Conservation (phyloP, 768 basidiomycete species). For the Strobilomyces dryophilus region DNA sequence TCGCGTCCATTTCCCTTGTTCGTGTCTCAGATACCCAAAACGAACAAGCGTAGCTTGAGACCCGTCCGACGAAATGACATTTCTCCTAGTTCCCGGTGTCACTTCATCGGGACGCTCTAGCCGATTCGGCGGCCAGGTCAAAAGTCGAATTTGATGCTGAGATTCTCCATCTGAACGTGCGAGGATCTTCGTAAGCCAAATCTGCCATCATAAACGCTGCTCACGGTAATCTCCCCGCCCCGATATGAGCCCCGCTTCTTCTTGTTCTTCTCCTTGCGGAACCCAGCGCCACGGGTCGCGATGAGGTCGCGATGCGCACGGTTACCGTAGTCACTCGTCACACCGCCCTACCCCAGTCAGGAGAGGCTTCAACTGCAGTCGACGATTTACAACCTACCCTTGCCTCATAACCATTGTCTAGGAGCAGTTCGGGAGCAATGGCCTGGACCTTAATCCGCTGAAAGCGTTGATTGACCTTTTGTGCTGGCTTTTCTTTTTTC, state of each 20-base stretch:
- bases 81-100: not conserved
- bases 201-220: constrained; percentile 17
- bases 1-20: not conserved
- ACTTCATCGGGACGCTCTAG: not conserved
- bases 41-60: not conserved
- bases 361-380: not conserved
- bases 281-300: constrained; percentile 90
- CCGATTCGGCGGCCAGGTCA: constrained; percentile 4
- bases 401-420: constrained; percentile 77
- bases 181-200: constrained; percentile 1
- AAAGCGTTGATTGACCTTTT: constrained; percentile 64
- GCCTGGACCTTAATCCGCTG: constrained; percentile 69
- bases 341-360: constrained; percentile 47
- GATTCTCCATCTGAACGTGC: constrained; percentile 59
- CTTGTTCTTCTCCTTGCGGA: constrained; percentile 99
- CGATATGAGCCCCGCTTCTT: constrained; percentile 95
- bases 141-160: constrained; percentile 83
- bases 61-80: not conserved
- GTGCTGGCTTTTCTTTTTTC: constrained; percentile 22
- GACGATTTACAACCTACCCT: constrained; percentile 48
- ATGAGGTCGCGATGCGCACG: constrained; percentile 83
- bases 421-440: constrained; percentile 35
- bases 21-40: not conserved
- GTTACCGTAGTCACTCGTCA: constrained; percentile 80
- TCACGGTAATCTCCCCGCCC: constrained; percentile 92